phyloP scores from a whole-genome alignment of 257 asterid genomes.

The Salvia splendens region DNA sequence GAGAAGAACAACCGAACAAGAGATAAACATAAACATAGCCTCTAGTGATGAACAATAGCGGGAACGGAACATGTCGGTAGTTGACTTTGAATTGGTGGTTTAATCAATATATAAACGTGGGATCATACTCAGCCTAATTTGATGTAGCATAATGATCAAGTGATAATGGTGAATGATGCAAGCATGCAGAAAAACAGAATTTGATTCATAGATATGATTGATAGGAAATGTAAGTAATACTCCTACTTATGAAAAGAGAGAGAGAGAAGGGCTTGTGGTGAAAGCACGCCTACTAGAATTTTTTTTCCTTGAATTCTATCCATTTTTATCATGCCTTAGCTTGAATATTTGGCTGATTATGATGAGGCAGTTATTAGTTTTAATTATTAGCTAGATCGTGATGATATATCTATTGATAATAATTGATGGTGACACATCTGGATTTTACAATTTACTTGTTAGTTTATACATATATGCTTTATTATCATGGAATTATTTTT shows the following conservation, averaged over 20 bases:
- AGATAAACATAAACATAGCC: no score
- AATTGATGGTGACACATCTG: constrained; percentile 17
- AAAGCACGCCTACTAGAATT: constrained; percentile 40
- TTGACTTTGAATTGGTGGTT: constrained; percentile 12
- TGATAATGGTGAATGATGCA: constrained; percentile 39
- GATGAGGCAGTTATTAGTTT: no score
- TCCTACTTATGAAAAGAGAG: background rate
- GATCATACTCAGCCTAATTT: constrained; percentile 13
- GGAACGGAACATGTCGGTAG: background rate
- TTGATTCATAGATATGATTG: constrained; percentile 38
- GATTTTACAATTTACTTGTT: background rate
- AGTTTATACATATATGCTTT: constrained; percentile 13
- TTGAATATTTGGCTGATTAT: background rate
- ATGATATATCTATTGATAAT: constrained; percentile 2
- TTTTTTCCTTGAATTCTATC: constrained; percentile 15
- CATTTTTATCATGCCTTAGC: constrained; percentile 17
- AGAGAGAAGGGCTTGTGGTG: constrained; percentile 19
- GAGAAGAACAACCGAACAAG: no score
- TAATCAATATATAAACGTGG: background rate
- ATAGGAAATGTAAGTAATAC: constrained; percentile 25
- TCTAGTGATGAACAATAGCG: no score
- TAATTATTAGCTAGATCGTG: background rate
- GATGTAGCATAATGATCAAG: constrained; percentile 21
- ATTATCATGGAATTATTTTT: background rate
- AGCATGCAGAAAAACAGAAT: constrained; percentile 44